These are phyloP conservation scores for Guyanaporus albipodus DNA, from an alignment of 768 basidiomycete genomes.

Conservation along the genomic window DNA sequence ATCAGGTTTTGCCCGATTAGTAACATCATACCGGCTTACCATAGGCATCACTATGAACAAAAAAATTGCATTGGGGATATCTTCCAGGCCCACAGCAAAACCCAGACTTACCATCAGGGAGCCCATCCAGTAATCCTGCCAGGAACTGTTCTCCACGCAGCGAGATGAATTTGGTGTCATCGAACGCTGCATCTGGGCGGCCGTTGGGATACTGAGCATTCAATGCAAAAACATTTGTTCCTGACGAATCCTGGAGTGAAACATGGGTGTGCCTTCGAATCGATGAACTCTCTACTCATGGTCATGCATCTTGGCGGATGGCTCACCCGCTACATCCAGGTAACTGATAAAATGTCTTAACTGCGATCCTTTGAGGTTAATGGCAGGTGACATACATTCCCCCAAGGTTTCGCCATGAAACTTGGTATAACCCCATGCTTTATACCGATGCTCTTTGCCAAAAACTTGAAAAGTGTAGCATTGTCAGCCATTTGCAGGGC, in stretches of 20 bases:
- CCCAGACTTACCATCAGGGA: constrained; percentile 69
- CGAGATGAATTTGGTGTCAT: constrained; percentile 84
- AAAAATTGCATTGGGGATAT: constrained; percentile 1
- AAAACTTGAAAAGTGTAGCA: constrained; percentile 87
- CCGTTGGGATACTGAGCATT: constrained; percentile 59
- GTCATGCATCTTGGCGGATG: constrained; percentile 8
- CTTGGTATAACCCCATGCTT: constrained; percentile 85
- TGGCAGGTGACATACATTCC: constrained; percentile 54
- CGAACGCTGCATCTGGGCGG: constrained; percentile 63
- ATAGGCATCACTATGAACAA: constrained; percentile 89
- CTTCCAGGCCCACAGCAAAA: neutral
- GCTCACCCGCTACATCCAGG: constrained; percentile 92
- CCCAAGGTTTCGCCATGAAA: constrained; percentile 99
- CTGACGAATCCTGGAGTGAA: constrained; percentile 65
- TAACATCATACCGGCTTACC: constrained; percentile 40
- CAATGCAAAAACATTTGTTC: constrained; percentile 76
- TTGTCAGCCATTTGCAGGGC: constrained; percentile 86
- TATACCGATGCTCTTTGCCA: constrained; percentile 91
- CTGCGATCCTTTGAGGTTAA: neutral
- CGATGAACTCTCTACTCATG: neutral
- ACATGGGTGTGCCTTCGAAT: constrained; percentile 81
- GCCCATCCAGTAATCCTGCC: constrained; percentile 87
- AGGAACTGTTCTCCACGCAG: constrained; percentile 87
- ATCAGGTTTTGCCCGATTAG: neutral
- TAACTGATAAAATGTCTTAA: constrained; percentile 45